Percentiles rank a stretch among this genome's conserved stretches.
Conservation (phyloP, 352 stramenopile genomes). For the Phytophthora nicotianae region DNA sequence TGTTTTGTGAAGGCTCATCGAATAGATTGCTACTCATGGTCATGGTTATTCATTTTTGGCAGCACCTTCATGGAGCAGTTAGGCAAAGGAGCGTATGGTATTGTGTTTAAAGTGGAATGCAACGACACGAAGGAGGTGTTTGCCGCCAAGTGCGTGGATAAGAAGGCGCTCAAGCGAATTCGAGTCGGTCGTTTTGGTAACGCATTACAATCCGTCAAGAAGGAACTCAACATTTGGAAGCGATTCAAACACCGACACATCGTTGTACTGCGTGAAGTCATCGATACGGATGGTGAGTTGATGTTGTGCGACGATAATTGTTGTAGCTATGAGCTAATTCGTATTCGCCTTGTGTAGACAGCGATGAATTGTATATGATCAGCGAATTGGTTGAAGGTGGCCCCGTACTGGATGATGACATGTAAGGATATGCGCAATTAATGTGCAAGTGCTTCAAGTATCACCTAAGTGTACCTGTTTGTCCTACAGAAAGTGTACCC, state of each 20-base stretch:
- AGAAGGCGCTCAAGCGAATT: conserved; percentile 74
- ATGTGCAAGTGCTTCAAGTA: neutral
- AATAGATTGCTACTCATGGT: neutral
- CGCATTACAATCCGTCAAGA: conserved; percentile 83
- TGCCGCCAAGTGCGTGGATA: conserved; percentile 79
- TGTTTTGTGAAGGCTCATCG: neutral
- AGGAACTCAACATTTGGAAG: conserved; percentile 97
- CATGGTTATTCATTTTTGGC: neutral
- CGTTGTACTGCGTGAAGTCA: conserved; percentile 94
- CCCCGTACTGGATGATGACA: conserved; percentile 67
- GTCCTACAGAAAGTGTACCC: conserved; percentile 61
- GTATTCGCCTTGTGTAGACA: conserved; percentile 43
- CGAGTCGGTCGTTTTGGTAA: conserved; percentile 77
- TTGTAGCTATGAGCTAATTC: conserved; percentile 1
- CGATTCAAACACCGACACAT: conserved; percentile 96
- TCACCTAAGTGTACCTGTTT: conserved; percentile 1
- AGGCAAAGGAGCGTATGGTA: conserved; percentile 72
- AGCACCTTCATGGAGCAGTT: conserved; percentile 80
- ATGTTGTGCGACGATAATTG: neutral
- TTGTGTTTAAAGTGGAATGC: conserved; percentile 71
- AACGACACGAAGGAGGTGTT: conserved; percentile 76
- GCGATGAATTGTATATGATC: conserved; percentile 84
- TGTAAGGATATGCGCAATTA: conserved; percentile 29
- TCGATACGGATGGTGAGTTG: conserved; percentile 87
- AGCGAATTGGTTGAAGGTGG: conserved; percentile 81